Percentiles rank a stretch among this genome's conserved stretches.
phyloP scores from a whole-genome alignment of 495 filamentous ascomycete species.

The Penicillium psychrofluorescens region DNA sequence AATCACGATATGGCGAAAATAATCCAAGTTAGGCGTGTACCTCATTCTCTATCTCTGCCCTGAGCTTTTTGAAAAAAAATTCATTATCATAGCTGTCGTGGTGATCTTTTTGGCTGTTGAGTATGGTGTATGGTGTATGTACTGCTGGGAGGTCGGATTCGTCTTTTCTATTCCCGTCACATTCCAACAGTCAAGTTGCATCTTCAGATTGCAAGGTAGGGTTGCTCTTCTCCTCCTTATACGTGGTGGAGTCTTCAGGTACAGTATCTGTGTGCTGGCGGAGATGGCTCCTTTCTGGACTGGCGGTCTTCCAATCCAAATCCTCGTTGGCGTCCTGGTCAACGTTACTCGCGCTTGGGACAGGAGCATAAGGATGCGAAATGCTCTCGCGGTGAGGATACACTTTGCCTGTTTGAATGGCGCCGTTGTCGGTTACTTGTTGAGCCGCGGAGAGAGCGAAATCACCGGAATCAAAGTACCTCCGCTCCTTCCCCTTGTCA shows the following conservation, averaged over 20 bases:
- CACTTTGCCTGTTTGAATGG: constrained; percentile 16
- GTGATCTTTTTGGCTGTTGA: background rate
- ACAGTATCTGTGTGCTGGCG: constrained; percentile 2
- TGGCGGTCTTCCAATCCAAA: constrained; percentile 6
- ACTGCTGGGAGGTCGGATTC: background rate
- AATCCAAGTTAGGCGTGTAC: too few relatives aligned
- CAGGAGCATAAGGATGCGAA: constrained; percentile 21
- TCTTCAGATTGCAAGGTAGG: background rate
- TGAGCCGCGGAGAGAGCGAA: constrained; percentile 21
- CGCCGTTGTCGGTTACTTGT: constrained; percentile 14
- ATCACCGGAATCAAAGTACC: constrained; percentile 28
- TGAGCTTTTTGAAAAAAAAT: too few relatives aligned
- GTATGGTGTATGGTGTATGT: too few relatives aligned
- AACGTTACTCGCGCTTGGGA: constrained; percentile 20
- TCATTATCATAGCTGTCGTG: background rate
- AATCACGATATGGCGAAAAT: too few relatives aligned
- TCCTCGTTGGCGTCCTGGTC: constrained; percentile 16
- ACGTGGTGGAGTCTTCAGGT: background rate
- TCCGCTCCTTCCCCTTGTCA: constrained; percentile 15
- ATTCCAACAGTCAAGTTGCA: background rate
- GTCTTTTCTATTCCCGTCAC: background rate
- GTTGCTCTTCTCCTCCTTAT: background rate
- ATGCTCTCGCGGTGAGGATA: constrained; percentile 21
- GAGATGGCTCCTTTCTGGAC: constrained; percentile 7
- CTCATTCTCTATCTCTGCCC: too few relatives aligned